Conservation (phyloP, 1,284 basidiomycete genomes). For the Leccinum griseonigrum region DNA sequence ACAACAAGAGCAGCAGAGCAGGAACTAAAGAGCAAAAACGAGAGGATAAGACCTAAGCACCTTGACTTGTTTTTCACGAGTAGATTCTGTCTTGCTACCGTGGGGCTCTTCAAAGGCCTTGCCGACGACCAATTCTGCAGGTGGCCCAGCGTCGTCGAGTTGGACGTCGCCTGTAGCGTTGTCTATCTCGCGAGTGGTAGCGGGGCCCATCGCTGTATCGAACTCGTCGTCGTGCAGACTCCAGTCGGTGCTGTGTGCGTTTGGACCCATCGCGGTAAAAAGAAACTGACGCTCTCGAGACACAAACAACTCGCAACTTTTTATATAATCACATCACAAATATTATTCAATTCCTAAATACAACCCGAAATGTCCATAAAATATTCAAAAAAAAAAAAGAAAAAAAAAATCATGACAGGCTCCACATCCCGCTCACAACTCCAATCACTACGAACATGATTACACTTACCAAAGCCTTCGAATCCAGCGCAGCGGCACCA, state of each 20-base stretch:
- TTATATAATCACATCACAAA: slow-evolving; percentile 9
- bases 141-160: slow-evolving; percentile 25
- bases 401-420: slow-evolving; percentile 34
- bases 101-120: slow-evolving; percentile 39
- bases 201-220: slow-evolving; percentile 46
- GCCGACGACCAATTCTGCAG: slow-evolving; percentile 22
- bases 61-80: slow-evolving; percentile 81
- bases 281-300: background rate
- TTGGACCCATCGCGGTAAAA: slow-evolving; percentile 26
- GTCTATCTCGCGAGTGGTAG: slow-evolving; percentile 28
- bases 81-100: slow-evolving; percentile 39
- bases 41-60: slow-evolving; percentile 75
- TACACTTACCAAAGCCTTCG: slow-evolving; percentile 43
- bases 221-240: slow-evolving; percentile 50
- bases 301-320: background rate
- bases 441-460: slow-evolving; percentile 38
- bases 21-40: slow-evolving; percentile 35
- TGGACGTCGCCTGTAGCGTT: slow-evolving; percentile 24
- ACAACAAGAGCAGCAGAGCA: slow-evolving; percentile 25
- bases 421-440: slow-evolving; percentile 45
- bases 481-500: slow-evolving; percentile 29
- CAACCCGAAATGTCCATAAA: background rate
- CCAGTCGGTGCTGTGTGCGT: slow-evolving; percentile 41
- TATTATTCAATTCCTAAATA: slow-evolving; percentile 8
- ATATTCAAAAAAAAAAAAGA: background rate